Base-by-base conservation (phyloP, 1,284 basidiomycete species). In the Polyporus tsugae region DNA sequence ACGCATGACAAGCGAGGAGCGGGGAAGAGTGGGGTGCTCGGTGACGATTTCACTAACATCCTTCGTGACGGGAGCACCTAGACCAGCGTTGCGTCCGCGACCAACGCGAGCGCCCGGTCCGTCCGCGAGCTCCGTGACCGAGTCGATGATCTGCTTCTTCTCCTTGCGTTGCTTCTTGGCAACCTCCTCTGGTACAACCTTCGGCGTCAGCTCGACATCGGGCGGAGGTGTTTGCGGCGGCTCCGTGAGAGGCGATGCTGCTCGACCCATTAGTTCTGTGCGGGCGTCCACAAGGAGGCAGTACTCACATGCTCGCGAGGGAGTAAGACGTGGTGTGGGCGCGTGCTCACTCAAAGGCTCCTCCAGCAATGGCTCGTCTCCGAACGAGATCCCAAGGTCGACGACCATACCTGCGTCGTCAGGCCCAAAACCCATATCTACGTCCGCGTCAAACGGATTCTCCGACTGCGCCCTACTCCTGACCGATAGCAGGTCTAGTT, bases 121-220 rank as follows among this genome's bases (percentile, higher is more conserved):
- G 68, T 92, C 90, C n/a, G 87, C 84, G 36, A 97, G 86, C 80
- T 97, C 95, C 2, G 93, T 95, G 57, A 95, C 89, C 15, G 88
- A 86, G 78, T 97, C 91, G 66, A 94, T 91, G 69, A 95, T 93
- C 75, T 92, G 92, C 76, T 91, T 94, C 83, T 89, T 92, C 75
- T 91, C 88, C 74, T 89, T 89, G 63, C 83, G 88, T n/a, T 60
- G 58, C 64, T 86, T 75, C 73, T 75, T 76, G 58, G 75, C 77
- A 4, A 64, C 74, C 11, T 73, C 73, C 65, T 78, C 75, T 0
- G 82, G 81, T 19, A 85, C 85, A 0, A 83, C 86, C 3, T 81
- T 85, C 7, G 87, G 86, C 4, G 87, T 86, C 58, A 89, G 75
- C 60, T 81, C 75, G 6, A 83, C 75, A 19, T 85, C 84, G 11